These are phyloP conservation scores for Aschersonia sp. DNA, from an alignment of 2,329 filamentous ascomycete genomes.

Conservation along the genomic window DNA sequence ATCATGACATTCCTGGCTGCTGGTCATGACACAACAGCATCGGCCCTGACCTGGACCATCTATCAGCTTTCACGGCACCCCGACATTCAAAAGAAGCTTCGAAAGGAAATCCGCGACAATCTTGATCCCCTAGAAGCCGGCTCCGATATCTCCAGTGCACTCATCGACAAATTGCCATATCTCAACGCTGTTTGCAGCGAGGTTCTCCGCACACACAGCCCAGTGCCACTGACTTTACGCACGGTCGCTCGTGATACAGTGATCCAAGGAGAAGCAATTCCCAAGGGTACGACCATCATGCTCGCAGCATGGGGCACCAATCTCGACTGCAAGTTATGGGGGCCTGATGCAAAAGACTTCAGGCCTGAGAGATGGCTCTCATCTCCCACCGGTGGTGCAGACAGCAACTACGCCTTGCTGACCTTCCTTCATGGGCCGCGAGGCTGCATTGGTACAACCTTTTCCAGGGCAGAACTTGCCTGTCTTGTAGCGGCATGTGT, in stretches of 20 bases:
- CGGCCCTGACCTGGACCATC: slow-evolving; percentile 23
- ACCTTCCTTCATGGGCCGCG: neutral
- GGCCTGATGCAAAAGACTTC: slow-evolving; percentile 18
- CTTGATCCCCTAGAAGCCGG: slow-evolving; percentile 17
- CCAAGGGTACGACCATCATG: slow-evolving; percentile 19
- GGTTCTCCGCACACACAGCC: slow-evolving; percentile 24
- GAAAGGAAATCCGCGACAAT: slow-evolving; percentile 20
- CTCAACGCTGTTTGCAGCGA: slow-evolving; percentile 28
- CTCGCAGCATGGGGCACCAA: slow-evolving; percentile 16
- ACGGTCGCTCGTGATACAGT: slow-evolving; percentile 16
- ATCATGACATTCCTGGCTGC: slow-evolving; percentile 26
- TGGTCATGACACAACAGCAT: slow-evolving; percentile 29
- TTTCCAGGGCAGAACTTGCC: neutral
- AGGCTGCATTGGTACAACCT: neutral
- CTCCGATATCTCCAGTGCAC: slow-evolving; percentile 1
- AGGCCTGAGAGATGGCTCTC: slow-evolving; percentile 22
- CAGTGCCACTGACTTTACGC: slow-evolving; percentile 18
- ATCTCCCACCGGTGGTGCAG: neutral
- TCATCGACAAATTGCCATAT: slow-evolving; percentile 12
- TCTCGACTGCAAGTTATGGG: slow-evolving; percentile 18
- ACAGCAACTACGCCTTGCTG: neutral
- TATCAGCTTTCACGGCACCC: slow-evolving; percentile 22
- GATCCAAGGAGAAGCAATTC: slow-evolving; percentile 18
- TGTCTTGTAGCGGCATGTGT: neutral
- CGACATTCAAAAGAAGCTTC: slow-evolving; percentile 20